Evolutionary conservation across 75 land plant genomes (phyloP).

Genomic region (Selaginella moellendorffii): DNA sequence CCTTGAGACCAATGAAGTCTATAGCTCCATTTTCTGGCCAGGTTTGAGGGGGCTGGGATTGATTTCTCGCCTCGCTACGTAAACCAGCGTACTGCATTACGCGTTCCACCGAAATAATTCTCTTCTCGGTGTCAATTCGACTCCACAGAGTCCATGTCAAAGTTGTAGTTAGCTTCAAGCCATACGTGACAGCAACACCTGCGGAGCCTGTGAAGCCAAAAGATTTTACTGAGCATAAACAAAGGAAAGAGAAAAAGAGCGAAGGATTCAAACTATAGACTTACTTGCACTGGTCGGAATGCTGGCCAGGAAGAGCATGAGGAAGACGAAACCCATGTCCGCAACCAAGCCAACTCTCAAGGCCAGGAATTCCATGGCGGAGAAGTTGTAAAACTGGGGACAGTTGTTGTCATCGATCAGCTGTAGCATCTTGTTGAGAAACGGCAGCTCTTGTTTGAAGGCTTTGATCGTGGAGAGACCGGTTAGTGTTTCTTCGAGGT

Average conservation of each 20-base stretch:
- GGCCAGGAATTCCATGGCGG: slow-evolving; percentile 72
- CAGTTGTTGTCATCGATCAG: slow-evolving; percentile 46
- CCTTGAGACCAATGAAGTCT: not conserved
- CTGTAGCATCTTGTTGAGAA: slow-evolving; percentile 22
- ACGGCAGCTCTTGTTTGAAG: slow-evolving; percentile 52
- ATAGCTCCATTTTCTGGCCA: not conserved
- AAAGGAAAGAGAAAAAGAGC: not conserved
- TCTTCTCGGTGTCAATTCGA: not conserved
- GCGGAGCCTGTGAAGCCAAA: not conserved
- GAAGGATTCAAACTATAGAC: not conserved
- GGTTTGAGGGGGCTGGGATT: not conserved
- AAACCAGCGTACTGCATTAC: not conserved
- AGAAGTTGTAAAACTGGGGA: slow-evolving; percentile 39
- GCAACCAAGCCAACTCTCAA: slow-evolving; percentile 50
- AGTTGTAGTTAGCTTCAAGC: not conserved
- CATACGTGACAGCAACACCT: not conserved
- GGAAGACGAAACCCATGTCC: slow-evolving; percentile 33
- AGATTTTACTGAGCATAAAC: not conserved
- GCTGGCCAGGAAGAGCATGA: too few species aligned
- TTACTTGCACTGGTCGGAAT: not conserved
- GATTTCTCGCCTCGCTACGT: not conserved
- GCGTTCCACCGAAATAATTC: slow-evolving; percentile 2
- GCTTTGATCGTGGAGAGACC: slow-evolving; percentile 63
- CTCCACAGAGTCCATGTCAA: not conserved
- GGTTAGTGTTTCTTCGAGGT: slow-evolving; percentile 49